Percentiles rank a stretch among this genome's conserved stretches.
Conservation (phyloP, 306 rosid species). For the Acacia melanoxylon region DNA sequence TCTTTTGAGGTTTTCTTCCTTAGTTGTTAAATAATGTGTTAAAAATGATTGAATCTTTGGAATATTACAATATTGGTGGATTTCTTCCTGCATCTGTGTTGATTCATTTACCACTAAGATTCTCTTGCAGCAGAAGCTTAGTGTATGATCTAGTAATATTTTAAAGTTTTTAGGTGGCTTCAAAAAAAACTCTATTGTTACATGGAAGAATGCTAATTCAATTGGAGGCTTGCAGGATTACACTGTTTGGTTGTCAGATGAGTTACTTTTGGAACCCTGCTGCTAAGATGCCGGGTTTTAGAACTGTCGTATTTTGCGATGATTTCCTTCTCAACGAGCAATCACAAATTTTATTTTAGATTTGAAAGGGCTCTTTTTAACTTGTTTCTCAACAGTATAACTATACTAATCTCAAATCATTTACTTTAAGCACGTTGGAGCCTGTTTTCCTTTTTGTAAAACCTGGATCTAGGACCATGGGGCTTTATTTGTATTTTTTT, state of each 20-base stretch:
- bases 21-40: not conserved
- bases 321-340: not conserved
- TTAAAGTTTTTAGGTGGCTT: not conserved
- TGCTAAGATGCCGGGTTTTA: not conserved
- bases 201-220: not conserved
- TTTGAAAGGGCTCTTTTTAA: not conserved
- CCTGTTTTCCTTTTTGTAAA: not conserved
- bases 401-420: not conserved
- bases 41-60: not conserved
- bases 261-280: not conserved
- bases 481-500: not conserved
- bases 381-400: not conserved
- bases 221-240: not conserved
- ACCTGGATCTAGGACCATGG: not conserved
- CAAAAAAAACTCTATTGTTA: not conserved
- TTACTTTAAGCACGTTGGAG: not conserved
- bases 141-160: not conserved
- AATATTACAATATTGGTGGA: slow-evolving; percentile 1
- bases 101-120: not conserved
- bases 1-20: not conserved
- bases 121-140: not conserved
- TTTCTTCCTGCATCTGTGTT: not conserved
- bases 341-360: not conserved
- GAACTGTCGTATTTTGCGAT: not conserved
- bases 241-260: not conserved